phyloP scores from a whole-genome alignment of 2,329 filamentous ascomycete genomes.

The Rhytidhysteron rufulum region DNA sequence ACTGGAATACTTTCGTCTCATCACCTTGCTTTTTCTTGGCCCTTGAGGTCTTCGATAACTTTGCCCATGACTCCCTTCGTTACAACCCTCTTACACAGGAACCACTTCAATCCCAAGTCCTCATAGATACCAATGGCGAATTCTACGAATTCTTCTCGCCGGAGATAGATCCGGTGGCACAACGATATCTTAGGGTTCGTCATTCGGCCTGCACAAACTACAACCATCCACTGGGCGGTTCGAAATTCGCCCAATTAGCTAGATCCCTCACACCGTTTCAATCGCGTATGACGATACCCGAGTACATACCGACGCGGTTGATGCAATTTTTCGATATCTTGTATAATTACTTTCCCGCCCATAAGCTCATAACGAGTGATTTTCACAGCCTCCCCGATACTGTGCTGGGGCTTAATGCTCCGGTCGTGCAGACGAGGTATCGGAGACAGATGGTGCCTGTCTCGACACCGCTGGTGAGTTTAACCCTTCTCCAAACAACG shows the following conservation, averaged over 20 bases:
- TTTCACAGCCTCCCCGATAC: conserved; percentile 84
- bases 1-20: conserved; percentile 84
- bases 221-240: conserved; percentile 58
- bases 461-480: conserved; percentile 76
- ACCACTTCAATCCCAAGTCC: conserved; percentile 81
- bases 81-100: conserved; percentile 79
- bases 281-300: conserved; percentile 73
- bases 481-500: conserved; percentile 1
- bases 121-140: conserved; percentile 80
- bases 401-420: conserved; percentile 79
- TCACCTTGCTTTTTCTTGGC: conserved; percentile 96
- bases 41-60: conserved; percentile 98
- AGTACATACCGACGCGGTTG: conserved; percentile 90
- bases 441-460: conserved; percentile 84
- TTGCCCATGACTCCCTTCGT: conserved; percentile 88
- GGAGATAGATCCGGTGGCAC: conserved; percentile 74
- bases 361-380: conserved; percentile 84
- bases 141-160: conserved; percentile 92
- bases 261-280: conserved; percentile 64
- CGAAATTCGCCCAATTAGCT: conserved; percentile 57
- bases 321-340: conserved; percentile 97
- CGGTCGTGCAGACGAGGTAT: conserved; percentile 94
- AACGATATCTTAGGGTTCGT: conserved; percentile 79
- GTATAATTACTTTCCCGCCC: conserved; percentile 81
- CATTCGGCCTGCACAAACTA: conserved; percentile 64